Evolutionary conservation across 106 monocot genomes (phyloP).

Genomic region (Apostasia ramifera): DNA sequence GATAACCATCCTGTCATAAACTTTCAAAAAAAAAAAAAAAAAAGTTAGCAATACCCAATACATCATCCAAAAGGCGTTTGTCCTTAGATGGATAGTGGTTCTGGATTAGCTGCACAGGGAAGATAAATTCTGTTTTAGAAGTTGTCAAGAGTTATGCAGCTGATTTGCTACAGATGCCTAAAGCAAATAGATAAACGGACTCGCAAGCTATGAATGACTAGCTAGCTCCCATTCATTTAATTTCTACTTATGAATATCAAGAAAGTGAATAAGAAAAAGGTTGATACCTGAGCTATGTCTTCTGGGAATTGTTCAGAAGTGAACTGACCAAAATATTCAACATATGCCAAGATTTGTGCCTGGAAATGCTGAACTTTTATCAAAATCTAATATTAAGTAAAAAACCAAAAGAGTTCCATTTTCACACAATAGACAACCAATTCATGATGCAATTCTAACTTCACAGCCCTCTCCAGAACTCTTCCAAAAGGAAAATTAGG

Average conservation of each 20-base stretch:
- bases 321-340: constrained; percentile 96
- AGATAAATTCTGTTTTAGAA: constrained; percentile 11
- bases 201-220: neutral
- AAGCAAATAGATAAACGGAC: neutral
- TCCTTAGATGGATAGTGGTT: constrained; percentile 83
- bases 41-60: constrained; percentile 61
- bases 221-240: neutral
- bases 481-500: no score
- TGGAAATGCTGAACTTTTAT: constrained; percentile 1
- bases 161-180: neutral
- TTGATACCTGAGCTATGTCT: constrained; percentile 84
- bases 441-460: no score
- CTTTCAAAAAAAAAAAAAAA: constrained; percentile 15
- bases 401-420: neutral
- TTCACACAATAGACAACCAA: no score
- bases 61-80: constrained; percentile 82
- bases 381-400: neutral
- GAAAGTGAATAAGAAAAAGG: neutral
- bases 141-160: constrained; percentile 1
- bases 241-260: neutral
- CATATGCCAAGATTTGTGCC: constrained; percentile 95
- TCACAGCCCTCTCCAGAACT: no score
- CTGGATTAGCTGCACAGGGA: constrained; percentile 80
- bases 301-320: constrained; percentile 93
- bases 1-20: constrained; percentile 9